Percentiles rank a stretch among this genome's conserved stretches.
phyloP scores from a whole-genome alignment of 257 asterid genomes.

The Solanum sejunctum region DNA sequence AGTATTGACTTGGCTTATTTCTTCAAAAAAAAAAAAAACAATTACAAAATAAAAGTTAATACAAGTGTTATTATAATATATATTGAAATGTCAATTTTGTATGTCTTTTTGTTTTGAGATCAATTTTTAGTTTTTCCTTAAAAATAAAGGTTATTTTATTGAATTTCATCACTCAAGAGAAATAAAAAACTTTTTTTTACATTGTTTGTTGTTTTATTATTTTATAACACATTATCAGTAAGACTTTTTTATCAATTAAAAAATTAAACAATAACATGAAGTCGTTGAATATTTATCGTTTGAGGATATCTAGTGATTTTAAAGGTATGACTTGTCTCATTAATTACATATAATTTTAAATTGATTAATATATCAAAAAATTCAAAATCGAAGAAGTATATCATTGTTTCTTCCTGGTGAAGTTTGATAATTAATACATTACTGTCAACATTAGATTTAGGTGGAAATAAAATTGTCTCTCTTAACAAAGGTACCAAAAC shows the following conservation, averaged over 20 bases:
- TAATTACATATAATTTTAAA: neutral
- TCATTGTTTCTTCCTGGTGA: neutral
- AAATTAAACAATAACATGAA: neutral
- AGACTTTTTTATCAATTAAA: rapidly evolving
- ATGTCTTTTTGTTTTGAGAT: neutral
- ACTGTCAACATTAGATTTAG: neutral
- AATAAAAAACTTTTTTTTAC: neutral
- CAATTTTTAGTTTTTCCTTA: neutral
- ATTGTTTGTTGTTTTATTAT: neutral
- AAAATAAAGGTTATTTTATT: neutral
- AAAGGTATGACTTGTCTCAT: neutral
- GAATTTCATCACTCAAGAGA: neutral
- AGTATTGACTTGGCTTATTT: neutral
- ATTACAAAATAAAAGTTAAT: neutral
- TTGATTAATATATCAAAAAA: neutral
- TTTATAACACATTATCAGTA: neutral
- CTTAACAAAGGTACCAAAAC: too few relatives aligned
- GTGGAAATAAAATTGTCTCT: too few relatives aligned
- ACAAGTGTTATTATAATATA: neutral
- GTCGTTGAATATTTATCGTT: neutral
- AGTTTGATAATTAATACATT: neutral
- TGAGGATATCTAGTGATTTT: neutral
- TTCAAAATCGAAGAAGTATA: neutral
- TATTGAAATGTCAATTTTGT: neutral
- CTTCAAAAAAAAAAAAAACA: too few relatives aligned